Evolutionary conservation across 371 early-diverging fungal species (phyloP), one percentile per base, ranked within the genome.

Genomic region (Lichtheimia ramosa): DNA sequence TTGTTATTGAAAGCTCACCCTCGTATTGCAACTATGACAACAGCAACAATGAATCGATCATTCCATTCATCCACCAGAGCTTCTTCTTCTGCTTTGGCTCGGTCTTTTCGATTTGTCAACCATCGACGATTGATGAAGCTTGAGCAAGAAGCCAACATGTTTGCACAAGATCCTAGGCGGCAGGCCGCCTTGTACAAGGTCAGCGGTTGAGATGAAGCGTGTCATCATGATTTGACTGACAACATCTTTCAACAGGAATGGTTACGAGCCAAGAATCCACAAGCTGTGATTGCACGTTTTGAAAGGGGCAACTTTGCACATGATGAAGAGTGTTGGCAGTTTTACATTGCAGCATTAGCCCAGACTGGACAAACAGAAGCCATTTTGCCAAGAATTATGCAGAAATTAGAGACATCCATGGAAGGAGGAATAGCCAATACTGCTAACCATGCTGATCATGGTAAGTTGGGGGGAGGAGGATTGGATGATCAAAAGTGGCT

Each of bases 151-250:
- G 92, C 93, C 3, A 83, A 88, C 43, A 74, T 81, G 12, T 77
- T 79, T 54, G 79, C 88, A 8, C 75, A 79, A 39, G 86, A 92
- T 68, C 65, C 87, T 14, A 52, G 64, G 14, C 82, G 80, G 41
- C 94, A 93, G 65, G 83, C 90, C 13, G 79, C 79, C 41, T 75
- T 90, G 28, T 91, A 89, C 78, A 84, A 84, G 82, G 91, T 88
- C 39, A 12, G 16, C 14, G 28, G 14, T 12, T 1, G 23, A 34
- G 1, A 58, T 49, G 14, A 7, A 52, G 23, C 43, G 23, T 40
- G 25, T 8, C 23, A 18, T 25, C 23, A 43, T 56, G 5, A 2
- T 48, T 27, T 16, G 5, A 46, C n/a, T 21, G 18, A 46, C 21
- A 46, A 15, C 43, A 0, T 39, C 43, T 34, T 8, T 1, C 10